A percentile compares a stretch with the other conserved stretches of the same genome.
phyloP scores from a whole-genome alignment of 2,329 filamentous ascomycete species.

The Pseudodiploospora longispora region DNA sequence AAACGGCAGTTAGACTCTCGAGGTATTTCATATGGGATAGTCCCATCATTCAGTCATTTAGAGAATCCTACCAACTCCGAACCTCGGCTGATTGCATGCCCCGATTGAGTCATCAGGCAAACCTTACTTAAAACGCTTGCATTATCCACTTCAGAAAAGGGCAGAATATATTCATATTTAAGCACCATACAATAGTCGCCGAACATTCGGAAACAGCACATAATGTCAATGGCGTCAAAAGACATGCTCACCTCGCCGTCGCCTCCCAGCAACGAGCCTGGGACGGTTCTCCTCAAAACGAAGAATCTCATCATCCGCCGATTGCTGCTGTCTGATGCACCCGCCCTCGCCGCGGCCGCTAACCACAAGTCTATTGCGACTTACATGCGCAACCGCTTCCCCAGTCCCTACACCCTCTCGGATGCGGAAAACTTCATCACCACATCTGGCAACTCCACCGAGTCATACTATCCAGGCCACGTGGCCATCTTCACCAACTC shows the following conservation, averaged over 20 bases:
- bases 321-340: slow-evolving; percentile 29
- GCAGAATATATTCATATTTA: too few species aligned
- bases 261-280: slow-evolving; percentile 18
- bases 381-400: slow-evolving; percentile 37
- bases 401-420: slow-evolving; percentile 35
- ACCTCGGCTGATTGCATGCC: too few species aligned
- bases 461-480: slow-evolving; percentile 19
- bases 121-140: too few species aligned
- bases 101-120: too few species aligned
- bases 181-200: too few species aligned
- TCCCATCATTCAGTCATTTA: too few species aligned
- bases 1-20: too few species aligned
- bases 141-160: too few species aligned
- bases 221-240: not conserved
- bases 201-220: too few species aligned
- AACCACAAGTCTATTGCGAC: slow-evolving; percentile 29
- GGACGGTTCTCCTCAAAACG: slow-evolving; percentile 22
- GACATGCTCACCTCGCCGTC: slow-evolving; percentile 14
- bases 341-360: slow-evolving; percentile 22
- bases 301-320: slow-evolving; percentile 32
- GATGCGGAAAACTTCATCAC: slow-evolving; percentile 30
- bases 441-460: slow-evolving; percentile 10
- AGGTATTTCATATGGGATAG: too few species aligned
- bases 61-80: too few species aligned
- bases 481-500: slow-evolving; percentile 28